Evolutionary conservation across 192 early-diverging fungal species (phyloP).

Genomic region (Diversispora epigaea): DNA sequence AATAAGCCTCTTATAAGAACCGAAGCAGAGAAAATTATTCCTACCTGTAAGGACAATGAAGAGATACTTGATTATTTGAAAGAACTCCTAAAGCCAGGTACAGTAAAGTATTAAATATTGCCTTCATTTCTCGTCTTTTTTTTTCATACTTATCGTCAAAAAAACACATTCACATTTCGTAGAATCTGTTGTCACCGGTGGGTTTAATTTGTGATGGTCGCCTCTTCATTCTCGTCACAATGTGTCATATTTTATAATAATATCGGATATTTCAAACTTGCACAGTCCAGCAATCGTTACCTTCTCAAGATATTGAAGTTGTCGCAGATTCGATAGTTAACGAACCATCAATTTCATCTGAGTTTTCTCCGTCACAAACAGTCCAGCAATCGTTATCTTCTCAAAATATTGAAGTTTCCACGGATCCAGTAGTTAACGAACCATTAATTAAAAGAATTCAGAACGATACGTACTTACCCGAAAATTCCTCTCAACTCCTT

Average conservation of each 20-base stretch:
- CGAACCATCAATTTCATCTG: not conserved
- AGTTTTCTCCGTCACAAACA: too few species aligned
- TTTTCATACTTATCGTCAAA: too few species aligned
- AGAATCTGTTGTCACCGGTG: not conserved
- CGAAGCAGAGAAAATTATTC: not conserved
- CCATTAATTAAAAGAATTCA: not conserved
- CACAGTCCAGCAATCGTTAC: not conserved
- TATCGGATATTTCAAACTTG: not conserved
- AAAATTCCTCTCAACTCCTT: slow-evolving; percentile 6
- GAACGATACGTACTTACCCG: not conserved
- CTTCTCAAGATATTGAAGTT: not conserved
- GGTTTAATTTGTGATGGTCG: not conserved
- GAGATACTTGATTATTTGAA: not conserved
- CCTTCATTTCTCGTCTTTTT: too few species aligned
- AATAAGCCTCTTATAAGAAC: not conserved
- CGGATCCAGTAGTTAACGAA: slow-evolving; percentile 1
- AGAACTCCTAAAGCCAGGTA: not conserved
- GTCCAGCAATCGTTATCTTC: too few species aligned
- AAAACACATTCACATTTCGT: too few species aligned
- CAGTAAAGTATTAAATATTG: too few species aligned
- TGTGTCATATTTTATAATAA: not conserved
- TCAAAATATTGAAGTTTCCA: not conserved
- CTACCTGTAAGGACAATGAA: not conserved
- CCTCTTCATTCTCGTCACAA: not conserved
- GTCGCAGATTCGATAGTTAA: not conserved